These are phyloP conservation scores for Hysterium pulicare DNA, from an alignment of 2,329 filamentous ascomycete species.

Conservation along the genomic window DNA sequence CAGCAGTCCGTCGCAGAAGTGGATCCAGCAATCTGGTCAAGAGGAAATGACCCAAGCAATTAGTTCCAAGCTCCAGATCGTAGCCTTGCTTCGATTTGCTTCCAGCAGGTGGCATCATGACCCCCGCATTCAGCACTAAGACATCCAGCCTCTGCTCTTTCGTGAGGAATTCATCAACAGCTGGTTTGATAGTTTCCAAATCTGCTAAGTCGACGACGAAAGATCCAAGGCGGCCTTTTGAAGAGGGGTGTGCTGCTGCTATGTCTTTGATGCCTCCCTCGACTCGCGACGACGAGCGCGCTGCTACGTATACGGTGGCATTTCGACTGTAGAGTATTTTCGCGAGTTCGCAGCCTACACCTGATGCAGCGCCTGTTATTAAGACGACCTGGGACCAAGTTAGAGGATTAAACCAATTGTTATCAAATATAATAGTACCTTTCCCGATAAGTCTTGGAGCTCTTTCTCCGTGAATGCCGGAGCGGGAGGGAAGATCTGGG, in stretches of 20 bases:
- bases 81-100: constrained; percentile 21
- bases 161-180: constrained; percentile 32
- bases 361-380: constrained; percentile 46
- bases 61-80: constrained; percentile 33
- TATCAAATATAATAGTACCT: constrained; percentile 20
- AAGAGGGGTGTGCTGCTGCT: constrained; percentile 30
- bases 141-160: constrained; percentile 41
- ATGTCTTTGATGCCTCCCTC: constrained; percentile 44
- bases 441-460: constrained; percentile 41
- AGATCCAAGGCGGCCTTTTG: constrained; percentile 20
- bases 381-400: constrained; percentile 42
- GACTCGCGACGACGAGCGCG: constrained; percentile 44
- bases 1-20: constrained; percentile 21
- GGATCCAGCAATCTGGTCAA: constrained; percentile 32
- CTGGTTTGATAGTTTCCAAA: constrained; percentile 37
- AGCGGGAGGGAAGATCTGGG: constrained; percentile 26
- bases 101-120: constrained; percentile 21
- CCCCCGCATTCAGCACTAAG: constrained; percentile 27
- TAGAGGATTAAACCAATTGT: background rate
- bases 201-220: constrained; percentile 37
- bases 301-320: constrained; percentile 53
- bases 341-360: constrained; percentile 49
- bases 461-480: constrained; percentile 44
- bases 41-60: constrained; percentile 32
- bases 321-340: constrained; percentile 53